Conservation (phyloP, 1,139 yeast genomes). For the Candida tetrigidarum region DNA sequence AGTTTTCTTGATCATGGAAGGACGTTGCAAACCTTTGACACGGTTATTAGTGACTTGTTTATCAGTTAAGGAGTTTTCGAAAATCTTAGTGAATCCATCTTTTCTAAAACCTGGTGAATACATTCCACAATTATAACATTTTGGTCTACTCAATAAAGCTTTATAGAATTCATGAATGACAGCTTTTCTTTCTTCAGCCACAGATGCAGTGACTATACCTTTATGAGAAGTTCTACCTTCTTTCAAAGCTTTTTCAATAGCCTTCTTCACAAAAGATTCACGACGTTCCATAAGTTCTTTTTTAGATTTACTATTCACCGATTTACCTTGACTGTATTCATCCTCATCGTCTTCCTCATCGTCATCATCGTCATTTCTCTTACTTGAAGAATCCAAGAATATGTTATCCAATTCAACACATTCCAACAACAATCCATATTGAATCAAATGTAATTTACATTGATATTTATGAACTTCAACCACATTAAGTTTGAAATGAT, state of each 20-base stretch:
- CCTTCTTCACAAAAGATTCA: conserved; percentile 67
- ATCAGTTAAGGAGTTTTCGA: conserved; percentile 83
- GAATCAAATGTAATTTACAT: conserved; percentile 81
- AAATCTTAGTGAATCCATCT: conserved; percentile 92
- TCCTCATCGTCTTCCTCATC: conserved; percentile 33
- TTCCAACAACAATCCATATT: conserved; percentile 87
- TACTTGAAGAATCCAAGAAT: conserved; percentile 37
- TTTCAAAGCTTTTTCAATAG: conserved; percentile 74
- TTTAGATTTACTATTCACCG: conserved; percentile 42
- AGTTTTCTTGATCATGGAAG: conserved; percentile 59
- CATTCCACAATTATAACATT: conserved; percentile 97
- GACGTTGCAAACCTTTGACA: conserved; percentile 77
- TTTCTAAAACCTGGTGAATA: conserved; percentile 92
- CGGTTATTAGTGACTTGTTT: conserved; percentile 82
- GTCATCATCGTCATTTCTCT: conserved; percentile 36
- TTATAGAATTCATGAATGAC: conserved; percentile 78
- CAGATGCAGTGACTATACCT: conserved; percentile 83
- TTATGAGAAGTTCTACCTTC: conserved; percentile 70
- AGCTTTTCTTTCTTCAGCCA: conserved; percentile 83
- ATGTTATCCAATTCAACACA: conserved; percentile 72
- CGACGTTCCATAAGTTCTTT: conserved; percentile 60
- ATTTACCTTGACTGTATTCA: conserved; percentile 11
- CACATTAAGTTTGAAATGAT: conserved; percentile 71
- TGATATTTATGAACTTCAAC: conserved; percentile 75
- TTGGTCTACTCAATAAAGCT: conserved; percentile 72